phyloP scores from a whole-genome alignment of 257 asterid species.

The Solanum gandarillasii region DNA sequence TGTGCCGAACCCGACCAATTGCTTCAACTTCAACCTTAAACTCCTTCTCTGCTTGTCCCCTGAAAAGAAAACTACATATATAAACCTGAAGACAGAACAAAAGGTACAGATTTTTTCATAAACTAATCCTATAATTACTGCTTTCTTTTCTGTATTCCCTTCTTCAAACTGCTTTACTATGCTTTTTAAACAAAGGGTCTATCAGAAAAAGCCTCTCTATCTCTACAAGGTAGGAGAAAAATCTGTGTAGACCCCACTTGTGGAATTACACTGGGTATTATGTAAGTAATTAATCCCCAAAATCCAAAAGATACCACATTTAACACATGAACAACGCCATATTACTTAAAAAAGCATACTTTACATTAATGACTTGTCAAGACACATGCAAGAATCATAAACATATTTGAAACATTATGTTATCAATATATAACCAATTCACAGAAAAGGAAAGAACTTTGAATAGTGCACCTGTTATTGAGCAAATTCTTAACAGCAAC shows the following conservation, averaged over 20 bases:
- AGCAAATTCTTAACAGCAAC: conserved; percentile 90
- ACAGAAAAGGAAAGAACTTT: background rate
- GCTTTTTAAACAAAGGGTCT: background rate
- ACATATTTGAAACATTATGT: background rate
- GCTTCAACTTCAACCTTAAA: conserved; percentile 94
- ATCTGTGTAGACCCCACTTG: background rate
- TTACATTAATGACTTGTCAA: background rate
- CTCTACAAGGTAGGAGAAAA: background rate
- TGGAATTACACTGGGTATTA: background rate
- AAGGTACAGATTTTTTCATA: background rate
- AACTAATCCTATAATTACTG: background rate
- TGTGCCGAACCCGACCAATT: conserved; percentile 84
- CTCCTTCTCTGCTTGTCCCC: conserved; percentile 96
- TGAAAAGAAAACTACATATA: conserved; percentile 7
- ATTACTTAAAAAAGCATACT: background rate
- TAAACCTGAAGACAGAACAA: background rate
- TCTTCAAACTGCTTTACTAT: background rate
- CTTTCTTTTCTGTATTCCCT: background rate
- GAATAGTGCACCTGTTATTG: conserved; percentile 52
- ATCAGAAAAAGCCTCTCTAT: background rate
- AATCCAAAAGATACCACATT: background rate
- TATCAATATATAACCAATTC: background rate
- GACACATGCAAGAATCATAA: background rate
- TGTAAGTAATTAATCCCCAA: background rate
- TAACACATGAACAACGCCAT: background rate